phyloP scores from a whole-genome alignment of 1,284 basidiomycete genomes.

The Puccinia coronata region DNA sequence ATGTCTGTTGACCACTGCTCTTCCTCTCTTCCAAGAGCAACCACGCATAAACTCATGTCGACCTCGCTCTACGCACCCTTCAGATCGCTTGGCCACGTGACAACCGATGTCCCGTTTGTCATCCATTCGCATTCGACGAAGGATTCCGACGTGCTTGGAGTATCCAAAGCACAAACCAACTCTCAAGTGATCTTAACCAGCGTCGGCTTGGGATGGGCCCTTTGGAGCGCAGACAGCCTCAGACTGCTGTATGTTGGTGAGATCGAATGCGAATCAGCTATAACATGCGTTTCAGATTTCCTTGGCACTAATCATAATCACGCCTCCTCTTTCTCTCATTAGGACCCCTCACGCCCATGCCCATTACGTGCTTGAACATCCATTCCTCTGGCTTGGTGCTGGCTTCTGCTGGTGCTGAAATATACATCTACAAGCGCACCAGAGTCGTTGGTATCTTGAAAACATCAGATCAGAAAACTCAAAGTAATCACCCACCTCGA shows the following conservation, averaged over 20 bases:
- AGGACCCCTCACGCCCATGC: conserved; percentile 45
- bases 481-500: neutral
- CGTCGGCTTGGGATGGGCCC: conserved; percentile 84
- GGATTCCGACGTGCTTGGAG: conserved; percentile 67
- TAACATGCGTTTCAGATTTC: neutral
- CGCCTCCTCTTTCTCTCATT: neutral
- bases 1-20: neutral
- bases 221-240: conserved; percentile 96
- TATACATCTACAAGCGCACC: conserved; percentile 39
- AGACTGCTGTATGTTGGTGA: conserved; percentile 85
- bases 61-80: conserved; percentile 82
- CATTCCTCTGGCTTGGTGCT: conserved; percentile 39
- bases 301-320: neutral
- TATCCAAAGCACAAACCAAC: conserved; percentile 58
- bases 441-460: conserved; percentile 9
- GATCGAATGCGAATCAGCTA: conserved; percentile 56
- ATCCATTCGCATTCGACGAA: conserved; percentile 84
- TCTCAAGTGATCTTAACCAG: conserved; percentile 71
- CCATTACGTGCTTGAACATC: conserved; percentile 40
- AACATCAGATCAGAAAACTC: conserved; percentile 1
- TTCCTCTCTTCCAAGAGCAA: neutral
- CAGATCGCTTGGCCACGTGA: conserved; percentile 86
- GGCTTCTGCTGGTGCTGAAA: conserved; percentile 32
- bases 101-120: conserved; percentile 86
- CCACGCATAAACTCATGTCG: conserved; percentile 31